Base-by-base conservation (phyloP, 345 rosid species). In the Eucalyptus sp. region DNA sequence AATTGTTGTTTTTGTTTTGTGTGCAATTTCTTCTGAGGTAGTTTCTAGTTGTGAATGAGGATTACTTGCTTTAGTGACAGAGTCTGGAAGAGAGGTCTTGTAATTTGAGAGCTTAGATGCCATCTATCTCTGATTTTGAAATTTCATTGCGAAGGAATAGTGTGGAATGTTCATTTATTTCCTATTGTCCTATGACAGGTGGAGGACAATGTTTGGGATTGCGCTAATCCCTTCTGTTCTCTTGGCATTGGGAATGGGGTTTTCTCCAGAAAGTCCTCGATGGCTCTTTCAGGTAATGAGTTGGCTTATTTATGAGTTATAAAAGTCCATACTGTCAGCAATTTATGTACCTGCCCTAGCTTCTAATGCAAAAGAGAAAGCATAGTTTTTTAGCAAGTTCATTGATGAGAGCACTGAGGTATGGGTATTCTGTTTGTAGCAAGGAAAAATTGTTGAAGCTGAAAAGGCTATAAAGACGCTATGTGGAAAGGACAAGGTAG, bases 241-340 rank as follows among this genome's bases (percentile, higher is more conserved):
- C 33, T 91, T 98, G 93, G 99, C 95, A 22, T 37, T 97, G 86
- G 99, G 99, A 88, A 97, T 96, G 99, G 88, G 92, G 33, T 94
- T 97, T 93, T 95, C 99, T 87, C 99, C 99, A 22, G 99, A 98
- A 95, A 98, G 99, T 90, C 99, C 99, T 27, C 94, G 99, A 92
- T 98, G 99, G 99, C 97, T 98, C 71, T 96, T 92, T 93, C 99
- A 98, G 99, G 99, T 96, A 91, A 86, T 90, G 71, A 87, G 86
- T 71, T 37, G 81, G 25, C 62, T n/a, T 86, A 84, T 80, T 43
- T 51, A 88, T 43, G 84, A 48, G 14, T 81, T 71, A 37, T 5
- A 20, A 37, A 37, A 37, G 83, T 71, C 83, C 83, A 37, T 18
- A 37, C 0, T 37, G 25, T 37, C 83, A 18, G 83, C 27, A 71